Evolutionary conservation across 495 filamentous ascomycete genomes (phyloP), one percentile per base, ranked within the genome.

Genomic region (Collariella sp.): DNA sequence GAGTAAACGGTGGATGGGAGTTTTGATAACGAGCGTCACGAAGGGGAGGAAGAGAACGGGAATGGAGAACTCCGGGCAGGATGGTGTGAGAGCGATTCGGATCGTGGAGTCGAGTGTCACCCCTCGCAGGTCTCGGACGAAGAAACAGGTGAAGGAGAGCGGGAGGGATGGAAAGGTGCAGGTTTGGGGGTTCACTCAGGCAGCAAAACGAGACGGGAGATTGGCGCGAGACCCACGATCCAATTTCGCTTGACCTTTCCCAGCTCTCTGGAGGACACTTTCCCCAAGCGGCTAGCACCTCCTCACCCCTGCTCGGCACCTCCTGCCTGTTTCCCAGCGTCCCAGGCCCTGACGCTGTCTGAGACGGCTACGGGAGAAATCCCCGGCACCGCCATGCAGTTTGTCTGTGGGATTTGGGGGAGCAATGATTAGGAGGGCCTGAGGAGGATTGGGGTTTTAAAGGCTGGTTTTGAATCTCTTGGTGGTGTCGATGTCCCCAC

Each of bases 161-260:
- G 11, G 56, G 54, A 53, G 50, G 47, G 39, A 22, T 46, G 18
- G 46, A 58, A 56, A 31, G 38, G 46, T 40, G 41, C 50, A 50
- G 57, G 54, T 52, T 51, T 47, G 57, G 63, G 16, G 54, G 23
- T 23, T 34, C 20, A n/a, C n/a, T n/a, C n/a, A n/a, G 34, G 35
- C 33, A 56, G 54, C 47, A 38, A 46, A 58, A 50, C 47, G 44
- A 49, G 54, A 49, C 42, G 26, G 54, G 55, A 57, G 60, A 59
- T 64, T 60, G 60, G 60, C 44, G 56, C 50, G 23, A 54, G 55
- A 41, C 60, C 60, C 51, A 60, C 45, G 52, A 45, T 44, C 50
- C 63, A 69, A 69, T 69, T 64, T 69, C 67, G 67, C 67, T 69
- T 69, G 64, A 64, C 52, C 57, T 66, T 59, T n/a, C n/a, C n/a